Conservation (phyloP, 345 rosid genomes). For the Eucalyptus marginata region DNA sequence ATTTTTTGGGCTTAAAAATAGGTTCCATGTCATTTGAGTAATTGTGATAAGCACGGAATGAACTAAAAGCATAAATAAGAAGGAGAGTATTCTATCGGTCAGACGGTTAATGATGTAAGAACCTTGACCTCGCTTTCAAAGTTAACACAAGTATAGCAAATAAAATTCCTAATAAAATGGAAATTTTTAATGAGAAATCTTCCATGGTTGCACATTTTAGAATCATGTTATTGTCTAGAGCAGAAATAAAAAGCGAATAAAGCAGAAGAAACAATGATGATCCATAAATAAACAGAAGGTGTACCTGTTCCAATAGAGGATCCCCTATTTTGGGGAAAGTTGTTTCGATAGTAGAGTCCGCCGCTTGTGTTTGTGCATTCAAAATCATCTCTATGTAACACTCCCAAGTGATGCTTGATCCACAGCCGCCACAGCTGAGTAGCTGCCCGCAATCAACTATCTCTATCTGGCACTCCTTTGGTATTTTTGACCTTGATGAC, state of each 20-base stretch:
- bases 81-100: accelerated
- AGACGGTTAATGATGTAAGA: neutral
- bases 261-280: neutral
- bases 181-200: neutral
- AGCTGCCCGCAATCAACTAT: accelerated
- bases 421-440: accelerated
- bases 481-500: neutral
- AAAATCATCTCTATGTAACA: neutral
- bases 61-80: neutral
- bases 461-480: accelerated
- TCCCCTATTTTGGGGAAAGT: accelerated
- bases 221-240: neutral
- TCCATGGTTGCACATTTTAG: neutral
- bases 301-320: neutral
- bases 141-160: neutral
- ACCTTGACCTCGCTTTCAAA: neutral
- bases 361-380: neutral
- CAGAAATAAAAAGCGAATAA: neutral
- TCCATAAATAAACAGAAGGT: neutral
- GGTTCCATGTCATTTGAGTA: neutral
- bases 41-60: neutral
- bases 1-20: neutral
- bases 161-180: neutral
- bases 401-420: neutral
- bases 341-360: neutral